Evolutionary conservation across 768 basidiomycete genomes (phyloP).

Genomic region (Boletus subparvulus): DNA sequence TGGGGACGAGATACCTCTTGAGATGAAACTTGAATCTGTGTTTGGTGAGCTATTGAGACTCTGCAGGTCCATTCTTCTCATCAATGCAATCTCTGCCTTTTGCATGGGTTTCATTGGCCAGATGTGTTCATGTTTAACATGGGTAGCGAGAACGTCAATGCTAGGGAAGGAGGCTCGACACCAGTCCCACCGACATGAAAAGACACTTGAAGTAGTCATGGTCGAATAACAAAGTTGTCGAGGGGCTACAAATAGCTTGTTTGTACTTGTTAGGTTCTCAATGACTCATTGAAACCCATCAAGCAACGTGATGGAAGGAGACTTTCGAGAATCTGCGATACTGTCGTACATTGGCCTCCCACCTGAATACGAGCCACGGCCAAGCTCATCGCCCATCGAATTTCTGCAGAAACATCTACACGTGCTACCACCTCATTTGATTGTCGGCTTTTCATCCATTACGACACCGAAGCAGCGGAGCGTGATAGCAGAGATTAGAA

Average conservation of each 20-base stretch:
- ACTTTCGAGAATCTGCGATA: slow-evolving; percentile 27
- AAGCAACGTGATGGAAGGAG: neutral
- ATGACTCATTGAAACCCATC: neutral
- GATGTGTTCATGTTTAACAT: slow-evolving; percentile 51
- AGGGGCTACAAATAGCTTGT: slow-evolving; percentile 6
- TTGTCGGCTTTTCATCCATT: slow-evolving; percentile 40
- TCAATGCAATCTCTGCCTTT: slow-evolving; percentile 44
- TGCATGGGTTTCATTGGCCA: slow-evolving; percentile 42
- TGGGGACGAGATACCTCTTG: slow-evolving; percentile 19
- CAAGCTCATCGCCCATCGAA: slow-evolving; percentile 52
- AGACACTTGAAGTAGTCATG: slow-evolving; percentile 8
- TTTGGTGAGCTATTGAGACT: slow-evolving; percentile 20
- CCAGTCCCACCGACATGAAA: slow-evolving; percentile 54
- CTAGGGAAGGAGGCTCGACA: slow-evolving; percentile 45
- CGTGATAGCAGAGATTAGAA: slow-evolving; percentile 61
- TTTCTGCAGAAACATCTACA: slow-evolving; percentile 62
- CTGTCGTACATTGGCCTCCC: slow-evolving; percentile 59
- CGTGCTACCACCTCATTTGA: slow-evolving; percentile 67
- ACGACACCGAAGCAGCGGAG: slow-evolving; percentile 67
- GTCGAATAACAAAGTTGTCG: neutral
- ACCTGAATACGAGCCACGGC: slow-evolving; percentile 57
- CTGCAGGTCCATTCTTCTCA: slow-evolving; percentile 40
- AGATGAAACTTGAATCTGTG: slow-evolving; percentile 12
- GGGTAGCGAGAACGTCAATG: slow-evolving; percentile 40
- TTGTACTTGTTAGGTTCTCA: slow-evolving; percentile 19